Conservation (phyloP, 2,329 filamentous ascomycete genomes). For the Pseudophaeomoniella oleicola region DNA sequence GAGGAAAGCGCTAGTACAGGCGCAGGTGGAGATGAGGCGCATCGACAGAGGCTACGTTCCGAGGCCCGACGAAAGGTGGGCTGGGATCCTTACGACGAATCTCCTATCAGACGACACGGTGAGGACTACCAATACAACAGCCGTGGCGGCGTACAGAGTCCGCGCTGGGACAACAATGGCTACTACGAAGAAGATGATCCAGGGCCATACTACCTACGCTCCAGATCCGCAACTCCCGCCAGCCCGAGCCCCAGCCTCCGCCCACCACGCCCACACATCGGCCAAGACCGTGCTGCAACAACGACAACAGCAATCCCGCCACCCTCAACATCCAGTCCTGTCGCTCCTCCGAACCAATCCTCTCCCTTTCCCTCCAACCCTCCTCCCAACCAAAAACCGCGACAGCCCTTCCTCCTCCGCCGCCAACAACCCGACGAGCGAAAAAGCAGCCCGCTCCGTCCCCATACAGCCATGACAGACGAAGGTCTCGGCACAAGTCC, state of each 20-base stretch:
- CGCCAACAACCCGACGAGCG: constrained; percentile 8
- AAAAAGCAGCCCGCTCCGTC: constrained; percentile 21
- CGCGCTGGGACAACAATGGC: constrained; percentile 8
- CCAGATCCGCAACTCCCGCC: constrained; percentile 9
- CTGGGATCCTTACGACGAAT: constrained; percentile 60
- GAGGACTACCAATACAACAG: constrained; percentile 48
- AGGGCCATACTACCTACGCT: constrained; percentile 13
- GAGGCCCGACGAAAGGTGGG: constrained; percentile 49
- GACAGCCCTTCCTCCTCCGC: constrained; percentile 10
- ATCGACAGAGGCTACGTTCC: constrained; percentile 43
- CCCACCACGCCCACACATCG: background rate
- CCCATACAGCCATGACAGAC: constrained; percentile 14
- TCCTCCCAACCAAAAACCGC: too few relatives aligned
- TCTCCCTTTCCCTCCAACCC: too few relatives aligned
- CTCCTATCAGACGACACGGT: constrained; percentile 48
- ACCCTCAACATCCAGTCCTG: background rate
- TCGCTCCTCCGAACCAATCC: constrained; percentile 8
- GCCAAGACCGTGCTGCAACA: background rate
- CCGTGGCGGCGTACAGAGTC: constrained; percentile 12
- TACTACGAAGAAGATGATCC: constrained; percentile 7
- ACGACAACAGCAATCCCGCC: background rate
- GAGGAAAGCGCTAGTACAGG: constrained; percentile 53
- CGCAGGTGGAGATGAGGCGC: constrained; percentile 45
- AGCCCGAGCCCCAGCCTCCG: constrained; percentile 1
- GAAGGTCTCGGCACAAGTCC: constrained; percentile 18